These are phyloP conservation scores for Alnus glutinosa DNA, from an alignment of 306 rosid genomes.

Conservation along the genomic window DNA sequence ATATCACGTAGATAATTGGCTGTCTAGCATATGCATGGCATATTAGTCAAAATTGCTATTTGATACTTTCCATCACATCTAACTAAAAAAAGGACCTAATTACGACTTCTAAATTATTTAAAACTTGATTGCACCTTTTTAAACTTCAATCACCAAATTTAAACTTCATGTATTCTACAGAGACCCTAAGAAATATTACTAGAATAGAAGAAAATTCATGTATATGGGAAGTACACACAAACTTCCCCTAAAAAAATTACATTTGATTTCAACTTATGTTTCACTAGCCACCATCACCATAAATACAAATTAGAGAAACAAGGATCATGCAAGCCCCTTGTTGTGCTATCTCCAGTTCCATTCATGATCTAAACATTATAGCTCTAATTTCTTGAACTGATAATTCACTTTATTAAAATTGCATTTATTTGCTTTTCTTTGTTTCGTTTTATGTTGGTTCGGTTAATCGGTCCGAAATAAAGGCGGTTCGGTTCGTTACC, in stretches of 20 bases:
- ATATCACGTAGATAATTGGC: too few relatives aligned
- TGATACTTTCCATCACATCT: too few relatives aligned
- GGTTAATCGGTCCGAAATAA: too few relatives aligned
- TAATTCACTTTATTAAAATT: background rate
- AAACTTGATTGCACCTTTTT: background rate
- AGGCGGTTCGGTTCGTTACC: too few relatives aligned
- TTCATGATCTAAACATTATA: background rate
- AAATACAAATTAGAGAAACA: background rate
- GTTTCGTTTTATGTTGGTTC: background rate
- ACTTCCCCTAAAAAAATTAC: background rate
- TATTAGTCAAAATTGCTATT: too few relatives aligned
- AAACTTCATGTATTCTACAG: background rate
- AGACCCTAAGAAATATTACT: background rate
- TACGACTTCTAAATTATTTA: too few relatives aligned
- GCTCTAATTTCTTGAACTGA: background rate
- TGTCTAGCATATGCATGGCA: too few relatives aligned
- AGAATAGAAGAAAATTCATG: background rate
- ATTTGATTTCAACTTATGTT: background rate
- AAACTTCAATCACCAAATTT: background rate
- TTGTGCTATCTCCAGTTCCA: background rate
- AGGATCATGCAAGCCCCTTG: background rate
- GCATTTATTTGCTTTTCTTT: background rate
- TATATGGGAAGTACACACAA: background rate
- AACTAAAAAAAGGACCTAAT: too few relatives aligned
- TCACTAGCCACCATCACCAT: background rate